These are phyloP conservation scores for Byssothecium circinans DNA, from an alignment of 2,329 filamentous ascomycete species.

Conservation along the genomic window DNA sequence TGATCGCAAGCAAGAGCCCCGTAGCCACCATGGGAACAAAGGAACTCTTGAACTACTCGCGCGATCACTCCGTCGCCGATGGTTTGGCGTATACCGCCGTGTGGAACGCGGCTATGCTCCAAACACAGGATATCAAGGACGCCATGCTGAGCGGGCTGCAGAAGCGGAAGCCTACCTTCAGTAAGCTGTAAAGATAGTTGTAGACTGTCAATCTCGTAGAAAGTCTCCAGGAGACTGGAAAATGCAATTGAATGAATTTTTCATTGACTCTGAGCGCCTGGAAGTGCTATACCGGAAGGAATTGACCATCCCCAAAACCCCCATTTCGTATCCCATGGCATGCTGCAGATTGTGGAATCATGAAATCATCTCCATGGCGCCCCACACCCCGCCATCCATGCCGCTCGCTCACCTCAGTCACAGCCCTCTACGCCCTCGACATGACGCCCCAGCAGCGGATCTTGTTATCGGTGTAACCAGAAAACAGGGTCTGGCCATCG, in stretches of 20 bases:
- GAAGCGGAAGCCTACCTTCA: constrained; percentile 79
- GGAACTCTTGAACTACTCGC: constrained; percentile 78
- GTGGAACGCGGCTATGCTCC: constrained; percentile 84
- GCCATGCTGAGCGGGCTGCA: constrained; percentile 76
- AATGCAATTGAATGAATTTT: constrained; percentile 43
- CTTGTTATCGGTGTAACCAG: constrained; percentile 99
- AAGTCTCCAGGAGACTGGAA: neutral
- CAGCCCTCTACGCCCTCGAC: constrained; percentile 43
- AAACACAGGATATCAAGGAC: constrained; percentile 74
- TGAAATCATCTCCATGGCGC: constrained; percentile 33
- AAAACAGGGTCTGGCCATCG: constrained; percentile 98
- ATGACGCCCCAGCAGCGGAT: constrained; percentile 49
- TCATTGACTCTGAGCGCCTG: constrained; percentile 48
- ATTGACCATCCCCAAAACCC: constrained; percentile 38
- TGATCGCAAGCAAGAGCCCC: constrained; percentile 80
- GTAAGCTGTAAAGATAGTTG: constrained; percentile 86
- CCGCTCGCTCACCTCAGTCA: constrained; percentile 11
- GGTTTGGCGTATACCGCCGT: constrained; percentile 80
- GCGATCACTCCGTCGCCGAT: constrained; percentile 76
- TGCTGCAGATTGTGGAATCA: constrained; percentile 45
- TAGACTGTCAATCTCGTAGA: too few species aligned
- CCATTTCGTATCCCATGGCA: constrained; percentile 42
- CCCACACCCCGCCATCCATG: constrained; percentile 7
- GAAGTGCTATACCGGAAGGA: constrained; percentile 44
- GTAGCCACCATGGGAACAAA: constrained; percentile 87